phyloP scores from a whole-genome alignment of 2,329 filamentous ascomycete species.

The Lojkania enalia region DNA sequence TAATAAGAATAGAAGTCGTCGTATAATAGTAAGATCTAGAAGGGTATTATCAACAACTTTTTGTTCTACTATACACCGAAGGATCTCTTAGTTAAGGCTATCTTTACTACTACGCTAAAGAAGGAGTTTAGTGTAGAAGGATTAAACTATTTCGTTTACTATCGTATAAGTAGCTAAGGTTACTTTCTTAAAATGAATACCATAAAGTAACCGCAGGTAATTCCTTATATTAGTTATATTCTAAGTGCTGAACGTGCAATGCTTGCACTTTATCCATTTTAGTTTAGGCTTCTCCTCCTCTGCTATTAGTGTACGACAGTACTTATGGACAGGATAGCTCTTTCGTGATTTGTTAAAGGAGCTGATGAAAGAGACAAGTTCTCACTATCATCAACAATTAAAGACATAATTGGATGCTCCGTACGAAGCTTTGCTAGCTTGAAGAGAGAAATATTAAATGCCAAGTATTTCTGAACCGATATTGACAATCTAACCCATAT shows the following conservation, averaged over 20 bases:
- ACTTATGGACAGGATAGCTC: neutral
- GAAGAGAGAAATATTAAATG: neutral
- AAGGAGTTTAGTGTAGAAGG: neutral
- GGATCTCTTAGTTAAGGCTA: slow-evolving; percentile 2
- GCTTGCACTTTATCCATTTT: slow-evolving; percentile 1
- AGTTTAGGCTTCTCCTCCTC: slow-evolving; percentile 1
- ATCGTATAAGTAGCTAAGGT: neutral
- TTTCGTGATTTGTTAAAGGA: neutral
- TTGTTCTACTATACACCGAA: neutral
- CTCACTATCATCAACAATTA: neutral
- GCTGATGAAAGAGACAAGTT: neutral
- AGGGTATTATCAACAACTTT: neutral
- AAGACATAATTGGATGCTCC: neutral
- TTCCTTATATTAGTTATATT: slow-evolving; percentile 2
- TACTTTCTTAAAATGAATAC: neutral
- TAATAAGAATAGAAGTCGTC: slow-evolving; percentile 1
- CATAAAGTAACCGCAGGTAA: neutral
- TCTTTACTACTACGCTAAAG: neutral
- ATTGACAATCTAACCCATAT: neutral
- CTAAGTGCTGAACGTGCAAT: neutral
- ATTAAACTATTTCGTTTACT: neutral
- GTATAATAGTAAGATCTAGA: slow-evolving; percentile 1
- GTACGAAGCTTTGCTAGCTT: neutral
- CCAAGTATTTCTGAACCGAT: neutral
- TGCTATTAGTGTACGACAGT: slow-evolving; percentile 1